Conservation (phyloP, 768 basidiomycete species). For the Russula olivacea region DNA sequence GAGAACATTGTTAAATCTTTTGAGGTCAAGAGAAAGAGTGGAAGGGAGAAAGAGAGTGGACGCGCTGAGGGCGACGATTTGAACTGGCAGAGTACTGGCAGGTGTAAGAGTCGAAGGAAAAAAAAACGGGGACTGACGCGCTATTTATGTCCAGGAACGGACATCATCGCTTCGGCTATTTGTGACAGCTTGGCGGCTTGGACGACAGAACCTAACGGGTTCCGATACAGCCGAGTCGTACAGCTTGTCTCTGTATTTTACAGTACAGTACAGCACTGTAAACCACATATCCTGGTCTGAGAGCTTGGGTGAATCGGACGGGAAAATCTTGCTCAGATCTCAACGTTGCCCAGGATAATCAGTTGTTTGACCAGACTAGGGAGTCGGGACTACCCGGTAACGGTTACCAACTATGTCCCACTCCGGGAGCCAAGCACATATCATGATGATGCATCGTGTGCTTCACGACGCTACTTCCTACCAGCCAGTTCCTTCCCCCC, state of each 20-base stretch:
- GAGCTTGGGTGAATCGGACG: not conserved
- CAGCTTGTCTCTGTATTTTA: not conserved
- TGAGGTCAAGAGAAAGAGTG: conserved; percentile 12
- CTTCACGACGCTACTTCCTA: not conserved
- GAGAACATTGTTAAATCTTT: conserved; percentile 21
- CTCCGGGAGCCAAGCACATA: too few relatives aligned
- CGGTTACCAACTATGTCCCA: not conserved
- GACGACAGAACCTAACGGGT: not conserved
- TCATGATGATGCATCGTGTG: not conserved
- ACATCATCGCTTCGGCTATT: not conserved
- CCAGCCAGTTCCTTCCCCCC: not conserved
- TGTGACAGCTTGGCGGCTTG: not conserved
- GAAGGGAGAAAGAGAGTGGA: conserved; percentile 17
- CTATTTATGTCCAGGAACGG: not conserved
- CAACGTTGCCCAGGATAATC: not conserved
- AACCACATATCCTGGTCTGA: too few relatives aligned
- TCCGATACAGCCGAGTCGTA: too few relatives aligned
- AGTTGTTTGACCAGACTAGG: too few relatives aligned
- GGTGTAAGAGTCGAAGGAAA: not conserved
- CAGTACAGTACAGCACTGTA: too few relatives aligned
- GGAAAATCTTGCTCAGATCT: not conserved
- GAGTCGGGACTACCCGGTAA: not conserved
- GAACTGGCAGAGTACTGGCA: not conserved
- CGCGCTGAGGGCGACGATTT: conserved; percentile 7
- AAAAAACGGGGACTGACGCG: not conserved